Base-by-base conservation (phyloP, 352 stramenopile species). In the Phytophthora idaei region DNA sequence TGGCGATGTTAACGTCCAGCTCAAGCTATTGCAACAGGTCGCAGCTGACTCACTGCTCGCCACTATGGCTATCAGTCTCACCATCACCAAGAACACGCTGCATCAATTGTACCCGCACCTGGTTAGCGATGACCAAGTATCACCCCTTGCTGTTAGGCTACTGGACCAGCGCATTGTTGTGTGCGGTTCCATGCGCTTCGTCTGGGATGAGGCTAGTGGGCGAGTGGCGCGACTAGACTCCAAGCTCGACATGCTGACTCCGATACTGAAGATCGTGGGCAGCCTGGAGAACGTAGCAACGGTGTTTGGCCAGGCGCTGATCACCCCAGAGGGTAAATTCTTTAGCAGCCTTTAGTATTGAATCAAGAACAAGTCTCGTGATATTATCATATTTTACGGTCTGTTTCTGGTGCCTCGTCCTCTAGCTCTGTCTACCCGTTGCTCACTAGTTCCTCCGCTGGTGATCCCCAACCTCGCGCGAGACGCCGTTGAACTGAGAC, bases 401-500 rank as follows among this genome's bases (percentile, higher is more conserved):
- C 32, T 64, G n/a, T 21, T 60, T 48, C 25, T 54, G 0, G 45
- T 50, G 28, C 14, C 48, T 17, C 54, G 39, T 58, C 17, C n/a
- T 54, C 31, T 53, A 45, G 31, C 41, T 58, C 42, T 32, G 21
- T 67, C 48, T 42, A 48, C 32, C 7, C 14, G 37, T 12, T 62
- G 28, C 28, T 42, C 50, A 12, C 42, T 21, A 21, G 21, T 55
- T 9, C 46, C 37, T 2, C 39, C 54, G 11, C 37, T 65, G 1
- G 62, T 64, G 27, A 75, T 68, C 5, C 67, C 67, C 2, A 75
- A 44, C 11, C 63, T 58, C 32, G 47, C 57, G 3, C 62, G 56
- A 9, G 62, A 72, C 5, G 81, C 79, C 47, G 64, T 89, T 11
- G 78, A 87, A 44, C 77, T 21, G 21, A 21, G 21, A 21, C 21